phyloP scores from a whole-genome alignment of 768 basidiomycete species.

The Russula compacta region DNA sequence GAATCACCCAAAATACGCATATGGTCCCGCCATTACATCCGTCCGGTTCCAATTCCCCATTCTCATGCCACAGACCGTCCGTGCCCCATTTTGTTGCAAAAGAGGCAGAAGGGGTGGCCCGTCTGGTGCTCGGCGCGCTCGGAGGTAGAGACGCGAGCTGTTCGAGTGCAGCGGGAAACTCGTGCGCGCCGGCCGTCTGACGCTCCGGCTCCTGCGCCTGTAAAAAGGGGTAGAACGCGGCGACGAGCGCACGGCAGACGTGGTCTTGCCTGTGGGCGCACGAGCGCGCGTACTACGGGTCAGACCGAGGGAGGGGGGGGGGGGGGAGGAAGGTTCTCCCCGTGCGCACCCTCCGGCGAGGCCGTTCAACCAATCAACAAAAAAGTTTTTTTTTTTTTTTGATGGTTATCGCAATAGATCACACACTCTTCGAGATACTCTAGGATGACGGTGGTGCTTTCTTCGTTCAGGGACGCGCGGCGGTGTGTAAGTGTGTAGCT shows the following conservation, averaged over 20 bases:
- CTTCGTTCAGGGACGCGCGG: constrained; percentile 67
- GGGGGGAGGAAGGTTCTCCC: constrained; percentile 42
- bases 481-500: constrained; percentile 43
- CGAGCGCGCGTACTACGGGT: constrained; percentile 46
- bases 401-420: not conserved
- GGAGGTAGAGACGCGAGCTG: not conserved
- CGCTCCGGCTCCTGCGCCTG: constrained; percentile 53
- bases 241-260: constrained; percentile 53
- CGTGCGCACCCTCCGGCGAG: not conserved
- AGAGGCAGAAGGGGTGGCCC: constrained; percentile 18
- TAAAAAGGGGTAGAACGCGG: constrained; percentile 66
- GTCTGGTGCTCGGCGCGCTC: not conserved
- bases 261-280: constrained; percentile 60
- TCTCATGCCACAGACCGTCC: too few relatives aligned
- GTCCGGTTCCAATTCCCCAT: too few relatives aligned
- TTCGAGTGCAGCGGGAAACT: not conserved
- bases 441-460: constrained; percentile 71
- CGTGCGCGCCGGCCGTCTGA: constrained; percentile 30
- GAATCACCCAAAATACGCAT: too few relatives aligned
- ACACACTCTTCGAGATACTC: constrained; percentile 71
- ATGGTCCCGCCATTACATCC: too few relatives aligned
- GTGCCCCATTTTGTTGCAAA: too few relatives aligned
- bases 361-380: too few relatives aligned
- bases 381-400: too few relatives aligned
- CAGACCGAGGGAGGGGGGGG: constrained; percentile 26